Evolutionary conservation across 352 stramenopile genomes (phyloP).

Genomic region (Plasmopara viticola): DNA sequence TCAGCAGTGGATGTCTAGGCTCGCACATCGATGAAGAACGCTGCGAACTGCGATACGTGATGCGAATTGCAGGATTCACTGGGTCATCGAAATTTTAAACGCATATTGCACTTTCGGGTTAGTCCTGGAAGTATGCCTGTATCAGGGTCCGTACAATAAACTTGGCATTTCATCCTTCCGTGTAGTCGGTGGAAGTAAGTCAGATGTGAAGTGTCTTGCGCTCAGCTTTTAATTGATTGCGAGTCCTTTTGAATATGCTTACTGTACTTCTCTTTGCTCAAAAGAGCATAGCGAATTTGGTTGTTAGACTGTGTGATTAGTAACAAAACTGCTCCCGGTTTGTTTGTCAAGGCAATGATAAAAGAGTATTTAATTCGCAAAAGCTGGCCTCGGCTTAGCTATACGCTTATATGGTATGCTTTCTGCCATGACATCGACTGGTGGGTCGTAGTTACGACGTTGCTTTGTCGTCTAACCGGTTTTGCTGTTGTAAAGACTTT

Average conservation of each 20-base stretch:
- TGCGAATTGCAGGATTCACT: constrained; percentile 87
- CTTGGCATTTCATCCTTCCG: constrained; percentile 15
- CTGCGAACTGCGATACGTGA: constrained; percentile 87
- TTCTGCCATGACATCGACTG: too few relatives aligned
- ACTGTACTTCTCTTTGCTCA: not conserved
- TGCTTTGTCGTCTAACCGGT: too few relatives aligned
- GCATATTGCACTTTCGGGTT: constrained; percentile 84
- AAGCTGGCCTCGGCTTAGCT: too few relatives aligned
- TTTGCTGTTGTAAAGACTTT: too few relatives aligned
- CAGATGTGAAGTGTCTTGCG: constrained; percentile 6
- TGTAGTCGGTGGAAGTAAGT: too few relatives aligned
- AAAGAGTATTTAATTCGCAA: too few relatives aligned
- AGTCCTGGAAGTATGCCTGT: constrained; percentile 72
- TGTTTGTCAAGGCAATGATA: too few relatives aligned
- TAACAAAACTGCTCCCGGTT: too few relatives aligned
- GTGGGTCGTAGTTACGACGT: too few relatives aligned
- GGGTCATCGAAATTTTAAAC: constrained; percentile 89
- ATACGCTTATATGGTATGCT: too few relatives aligned
- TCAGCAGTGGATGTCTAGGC: constrained; percentile 45
- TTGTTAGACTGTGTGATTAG: not conserved
- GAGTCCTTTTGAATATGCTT: not conserved
- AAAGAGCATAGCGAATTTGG: not conserved
- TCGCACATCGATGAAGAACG: constrained; percentile 88
- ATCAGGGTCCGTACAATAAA: constrained; percentile 29
- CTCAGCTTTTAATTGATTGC: not conserved